Base-by-base conservation (phyloP, 2,329 filamentous ascomycete species). In the Capronia epimyces region DNA sequence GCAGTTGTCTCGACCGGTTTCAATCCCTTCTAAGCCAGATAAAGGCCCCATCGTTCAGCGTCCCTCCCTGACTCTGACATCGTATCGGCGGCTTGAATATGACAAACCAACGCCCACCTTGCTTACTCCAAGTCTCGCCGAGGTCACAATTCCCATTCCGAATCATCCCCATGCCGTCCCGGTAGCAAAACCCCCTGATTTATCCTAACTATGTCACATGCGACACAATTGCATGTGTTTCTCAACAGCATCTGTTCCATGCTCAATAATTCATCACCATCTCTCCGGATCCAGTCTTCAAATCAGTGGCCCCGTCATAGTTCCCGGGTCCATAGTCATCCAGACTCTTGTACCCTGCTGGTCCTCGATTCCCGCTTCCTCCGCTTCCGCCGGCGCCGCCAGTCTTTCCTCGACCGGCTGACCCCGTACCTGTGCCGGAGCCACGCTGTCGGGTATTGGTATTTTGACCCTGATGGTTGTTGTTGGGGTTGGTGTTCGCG, bases 341-440 rank as follows among this genome's bases (percentile, higher is more conserved):
- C 1, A 87, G 73, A 1, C 83, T 87, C 50, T 78, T 76, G 64
- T 88, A 87, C 39, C 74, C 71, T 50, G 72, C 70, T 21, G 75
- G 74, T 48, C 49, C 46, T 49, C 49, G 37, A 41, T 47, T 49
- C 5, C 40, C 25, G 1, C 52, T 15, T 6, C 34, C 34, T 37
- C 34, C 34, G 8, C 27, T 13, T 18, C 34, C 49, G 2, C 55
- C 51, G 10, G 24, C 22, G 41, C 42, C 49, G 27, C 45, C 20
- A 12, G 7, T n/a, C 13, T 12, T 32, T 32, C 29, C 29, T 32
- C 29, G 29, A n/a, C 3, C n/a, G 29, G 29, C 29, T 32, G 29
- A n/a, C n/a, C 29, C 29, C n/a, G 13, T 3, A 32, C 29, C 29
- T 32, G 7, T 3, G 29, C 29, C 29, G 29, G 7, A 6, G 15